A percentile compares a stretch with the other conserved stretches of the same genome.
These are phyloP conservation scores for Seminavis robusta DNA, from an alignment of 108 stramenopile species.

Conservation along the genomic window DNA sequence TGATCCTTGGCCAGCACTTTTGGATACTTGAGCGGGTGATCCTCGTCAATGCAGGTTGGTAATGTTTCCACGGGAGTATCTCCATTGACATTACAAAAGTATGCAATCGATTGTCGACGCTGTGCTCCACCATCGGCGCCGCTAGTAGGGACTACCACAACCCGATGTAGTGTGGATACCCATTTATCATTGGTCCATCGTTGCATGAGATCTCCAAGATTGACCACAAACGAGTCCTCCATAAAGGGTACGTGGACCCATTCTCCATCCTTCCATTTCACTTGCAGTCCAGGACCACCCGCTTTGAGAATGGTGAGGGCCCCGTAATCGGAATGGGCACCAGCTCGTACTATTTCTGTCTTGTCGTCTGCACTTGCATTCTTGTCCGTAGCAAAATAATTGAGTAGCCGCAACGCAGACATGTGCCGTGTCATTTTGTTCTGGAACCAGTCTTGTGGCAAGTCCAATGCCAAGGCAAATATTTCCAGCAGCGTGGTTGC, in stretches of 20 bases:
- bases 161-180: constrained; percentile 81
- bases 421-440: constrained; percentile 58
- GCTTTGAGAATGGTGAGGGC: constrained; percentile 74
- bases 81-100: constrained; percentile 77
- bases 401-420: constrained; percentile 71
- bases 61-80: constrained; percentile 51
- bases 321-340: constrained; percentile 88
- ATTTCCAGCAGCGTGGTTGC: constrained; percentile 43
- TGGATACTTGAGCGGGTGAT: constrained; percentile 28
- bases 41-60: constrained; percentile 5
- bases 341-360: constrained; percentile 37
- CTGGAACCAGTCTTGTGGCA: constrained; percentile 47
- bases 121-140: not conserved
- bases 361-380: not conserved
- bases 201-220: constrained; percentile 89
- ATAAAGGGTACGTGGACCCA: constrained; percentile 72
- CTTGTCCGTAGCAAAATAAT: constrained; percentile 57
- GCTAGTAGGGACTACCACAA: constrained; percentile 35
- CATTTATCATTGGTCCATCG: constrained; percentile 83
- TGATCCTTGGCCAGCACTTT: constrained; percentile 62
- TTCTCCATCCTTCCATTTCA: constrained; percentile 5
- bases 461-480: constrained; percentile 69
- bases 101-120: constrained; percentile 77
- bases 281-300: constrained; percentile 71
- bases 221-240: constrained; percentile 66